Percentiles rank a stretch among this genome's conserved stretches.
Conservation (phyloP, 352 stramenopile genomes). For the Ophiocytium majus region DNA sequence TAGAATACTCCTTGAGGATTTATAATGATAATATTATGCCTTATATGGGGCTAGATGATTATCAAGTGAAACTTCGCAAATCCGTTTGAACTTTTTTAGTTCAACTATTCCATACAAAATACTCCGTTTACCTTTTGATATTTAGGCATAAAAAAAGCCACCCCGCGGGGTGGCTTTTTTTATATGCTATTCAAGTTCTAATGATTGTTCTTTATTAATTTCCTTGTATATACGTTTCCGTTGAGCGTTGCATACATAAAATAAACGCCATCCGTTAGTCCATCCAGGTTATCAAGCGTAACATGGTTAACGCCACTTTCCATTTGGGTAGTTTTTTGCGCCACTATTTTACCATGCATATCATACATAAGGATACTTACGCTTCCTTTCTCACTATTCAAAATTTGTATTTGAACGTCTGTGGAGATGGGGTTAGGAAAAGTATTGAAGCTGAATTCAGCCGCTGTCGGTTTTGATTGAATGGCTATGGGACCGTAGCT, state of each 20-base stretch:
- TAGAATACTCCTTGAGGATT: too few species aligned
- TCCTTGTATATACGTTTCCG: not conserved
- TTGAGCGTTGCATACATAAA: not conserved
- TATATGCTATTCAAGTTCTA: not conserved
- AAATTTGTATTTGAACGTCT: not conserved
- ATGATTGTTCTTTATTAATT: not conserved
- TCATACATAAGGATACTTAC: not conserved
- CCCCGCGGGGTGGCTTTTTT: not conserved
- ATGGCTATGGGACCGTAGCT: not conserved
- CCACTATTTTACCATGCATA: not conserved
- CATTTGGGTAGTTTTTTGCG: not conserved
- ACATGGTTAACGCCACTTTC: not conserved
- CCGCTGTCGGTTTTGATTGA: not conserved
- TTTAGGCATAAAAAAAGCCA: constrained; percentile 9
- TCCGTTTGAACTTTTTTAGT: too few species aligned
- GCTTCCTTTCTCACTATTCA: not conserved
- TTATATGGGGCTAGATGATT: too few species aligned
- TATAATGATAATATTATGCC: too few species aligned
- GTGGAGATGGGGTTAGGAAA: not conserved
- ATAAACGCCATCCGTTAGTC: not conserved
- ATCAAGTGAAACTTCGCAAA: too few species aligned
- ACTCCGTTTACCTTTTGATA: too few species aligned
- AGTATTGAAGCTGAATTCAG: not conserved
- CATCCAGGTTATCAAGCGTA: not conserved
- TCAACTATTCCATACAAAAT: too few species aligned